A percentile compares a stretch with the other conserved stretches of the same genome.
phyloP scores from a whole-genome alignment of 2,329 filamentous ascomycete genomes.

The Cladophialophora yegresii region DNA sequence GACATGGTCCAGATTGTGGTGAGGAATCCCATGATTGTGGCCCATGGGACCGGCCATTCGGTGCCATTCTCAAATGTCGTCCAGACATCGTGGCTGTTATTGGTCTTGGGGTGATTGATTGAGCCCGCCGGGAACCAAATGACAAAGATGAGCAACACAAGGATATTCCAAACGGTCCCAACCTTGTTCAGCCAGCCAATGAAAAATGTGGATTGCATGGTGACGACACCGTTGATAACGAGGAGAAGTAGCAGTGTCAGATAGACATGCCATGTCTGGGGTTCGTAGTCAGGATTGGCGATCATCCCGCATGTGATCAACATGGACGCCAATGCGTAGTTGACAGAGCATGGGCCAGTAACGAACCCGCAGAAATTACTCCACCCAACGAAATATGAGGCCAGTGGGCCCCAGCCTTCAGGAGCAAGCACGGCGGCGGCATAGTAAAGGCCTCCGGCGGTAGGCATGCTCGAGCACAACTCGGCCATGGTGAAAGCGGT shows the following conservation, averaged over 20 bases:
- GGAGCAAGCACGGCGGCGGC: constrained; percentile 41
- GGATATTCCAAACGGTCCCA: constrained; percentile 39
- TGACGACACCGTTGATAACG: constrained; percentile 40
- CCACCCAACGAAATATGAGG: constrained; percentile 40
- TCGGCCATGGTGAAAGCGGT: constrained; percentile 44
- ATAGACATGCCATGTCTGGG: constrained; percentile 43
- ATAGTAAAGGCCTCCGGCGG: constrained; percentile 42
- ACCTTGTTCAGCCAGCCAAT: constrained; percentile 43
- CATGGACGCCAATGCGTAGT: constrained; percentile 43
- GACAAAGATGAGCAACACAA: constrained; percentile 42
- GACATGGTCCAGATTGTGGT: constrained; percentile 44
- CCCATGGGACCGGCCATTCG: constrained; percentile 40
- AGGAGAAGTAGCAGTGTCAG: constrained; percentile 40
- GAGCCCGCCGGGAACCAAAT: constrained; percentile 43
- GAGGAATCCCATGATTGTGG: constrained; percentile 47
- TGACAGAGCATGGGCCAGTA: constrained; percentile 41
- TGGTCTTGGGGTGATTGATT: constrained; percentile 39
- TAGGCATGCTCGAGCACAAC: constrained; percentile 42
- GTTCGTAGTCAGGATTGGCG: constrained; percentile 40
- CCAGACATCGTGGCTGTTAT: constrained; percentile 42
- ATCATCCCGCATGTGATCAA: constrained; percentile 42
- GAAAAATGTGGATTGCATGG: constrained; percentile 43
- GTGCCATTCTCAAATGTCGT: constrained; percentile 38
- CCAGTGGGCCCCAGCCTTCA: constrained; percentile 36
- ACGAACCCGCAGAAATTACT: constrained; percentile 40